Evolutionary conservation across 257 asterid genomes (phyloP).

Genomic region (Gentiana straminea): DNA sequence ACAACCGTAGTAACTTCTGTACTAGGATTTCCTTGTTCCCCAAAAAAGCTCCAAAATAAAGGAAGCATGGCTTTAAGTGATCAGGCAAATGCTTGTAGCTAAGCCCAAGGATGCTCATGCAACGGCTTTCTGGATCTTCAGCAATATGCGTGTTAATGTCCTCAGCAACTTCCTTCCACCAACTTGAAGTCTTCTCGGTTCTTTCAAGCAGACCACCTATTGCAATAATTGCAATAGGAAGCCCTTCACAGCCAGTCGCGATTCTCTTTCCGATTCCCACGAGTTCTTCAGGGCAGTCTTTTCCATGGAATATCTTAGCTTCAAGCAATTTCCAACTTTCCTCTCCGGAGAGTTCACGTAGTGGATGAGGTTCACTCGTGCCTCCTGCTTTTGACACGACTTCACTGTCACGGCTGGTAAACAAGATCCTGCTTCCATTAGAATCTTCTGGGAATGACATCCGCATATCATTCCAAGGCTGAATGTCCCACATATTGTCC

Average conservation of each 20-base stretch:
- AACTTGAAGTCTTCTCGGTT: background rate
- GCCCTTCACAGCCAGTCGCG: background rate
- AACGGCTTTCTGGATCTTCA: background rate
- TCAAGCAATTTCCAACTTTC: slow-evolving; percentile 6
- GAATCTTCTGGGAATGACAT: background rate
- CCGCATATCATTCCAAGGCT: background rate
- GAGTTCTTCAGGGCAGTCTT: background rate
- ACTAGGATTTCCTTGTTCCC: background rate
- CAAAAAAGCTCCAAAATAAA: background rate
- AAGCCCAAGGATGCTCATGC: background rate
- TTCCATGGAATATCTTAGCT: background rate
- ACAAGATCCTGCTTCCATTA: background rate
- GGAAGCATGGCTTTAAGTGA: background rate
- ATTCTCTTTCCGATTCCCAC: background rate
- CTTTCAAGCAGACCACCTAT: background rate
- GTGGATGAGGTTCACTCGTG: background rate
- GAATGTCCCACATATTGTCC: slow-evolving; percentile 1
- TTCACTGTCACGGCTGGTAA: background rate
- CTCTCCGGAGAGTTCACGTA: background rate
- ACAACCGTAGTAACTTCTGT: background rate
- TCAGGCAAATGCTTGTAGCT: background rate
- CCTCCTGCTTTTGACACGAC: background rate
- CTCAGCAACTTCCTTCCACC: background rate
- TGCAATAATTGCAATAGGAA: background rate
- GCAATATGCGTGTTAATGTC: background rate